Percentiles rank a stretch among this genome's conserved stretches.
phyloP scores from a whole-genome alignment of 2,329 filamentous ascomycete genomes.

The Talaromyces islandicus region DNA sequence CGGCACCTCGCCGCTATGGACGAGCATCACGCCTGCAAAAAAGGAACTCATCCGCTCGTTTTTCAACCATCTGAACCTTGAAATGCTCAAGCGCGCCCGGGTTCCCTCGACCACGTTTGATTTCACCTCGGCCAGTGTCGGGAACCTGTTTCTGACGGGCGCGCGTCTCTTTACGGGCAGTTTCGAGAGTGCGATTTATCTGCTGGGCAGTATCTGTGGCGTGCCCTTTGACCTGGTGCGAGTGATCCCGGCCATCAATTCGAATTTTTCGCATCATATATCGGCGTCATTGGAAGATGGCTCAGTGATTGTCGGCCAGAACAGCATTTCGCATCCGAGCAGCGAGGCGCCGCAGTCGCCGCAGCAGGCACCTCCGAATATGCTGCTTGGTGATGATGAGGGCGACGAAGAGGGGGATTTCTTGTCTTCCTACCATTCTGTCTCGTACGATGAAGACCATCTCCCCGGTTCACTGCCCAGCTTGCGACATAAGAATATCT shows the following conservation, averaged over 20 bases:
- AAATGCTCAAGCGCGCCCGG: constrained; percentile 69
- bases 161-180: constrained; percentile 86
- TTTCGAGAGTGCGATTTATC: constrained; percentile 87
- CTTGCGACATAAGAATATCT: constrained; percentile 72
- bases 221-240: constrained; percentile 65
- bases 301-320: constrained; percentile 78
- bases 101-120: constrained; percentile 67
- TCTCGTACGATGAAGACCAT: constrained; percentile 41
- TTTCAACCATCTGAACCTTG: constrained; percentile 69
- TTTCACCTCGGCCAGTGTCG: constrained; percentile 69
- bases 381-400: constrained; percentile 29
- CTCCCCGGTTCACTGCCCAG: constrained; percentile 65
- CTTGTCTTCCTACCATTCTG: constrained; percentile 25
- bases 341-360: constrained; percentile 40
- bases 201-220: constrained; percentile 80
- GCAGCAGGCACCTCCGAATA: constrained; percentile 19
- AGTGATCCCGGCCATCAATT: constrained; percentile 86
- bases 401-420: constrained; percentile 19
- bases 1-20: constrained; percentile 71
- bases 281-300: constrained; percentile 74
- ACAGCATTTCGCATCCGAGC: constrained; percentile 82
- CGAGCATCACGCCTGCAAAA: constrained; percentile 62
- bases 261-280: constrained; percentile 93
- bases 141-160: constrained; percentile 76
- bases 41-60: constrained; percentile 71